These are phyloP conservation scores for Mycena kentingensis DNA, from an alignment of 768 basidiomycete species.

Conservation along the genomic window DNA sequence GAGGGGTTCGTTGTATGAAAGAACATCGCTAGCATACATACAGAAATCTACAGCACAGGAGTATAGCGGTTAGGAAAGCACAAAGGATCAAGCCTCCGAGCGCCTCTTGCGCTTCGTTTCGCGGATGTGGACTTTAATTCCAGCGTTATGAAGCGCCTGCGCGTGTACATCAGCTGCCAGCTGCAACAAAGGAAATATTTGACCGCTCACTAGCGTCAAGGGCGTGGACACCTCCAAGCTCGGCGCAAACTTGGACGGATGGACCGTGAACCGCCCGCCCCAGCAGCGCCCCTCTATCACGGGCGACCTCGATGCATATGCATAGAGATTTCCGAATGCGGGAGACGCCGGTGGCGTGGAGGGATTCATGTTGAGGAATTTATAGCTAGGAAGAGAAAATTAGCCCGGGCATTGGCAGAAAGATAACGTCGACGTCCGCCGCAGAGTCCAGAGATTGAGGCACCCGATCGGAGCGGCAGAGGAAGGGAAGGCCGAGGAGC, in stretches of 20 bases:
- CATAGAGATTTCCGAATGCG: too few species aligned
- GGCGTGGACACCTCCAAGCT: not conserved
- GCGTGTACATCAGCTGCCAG: not conserved
- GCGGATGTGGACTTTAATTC: not conserved
- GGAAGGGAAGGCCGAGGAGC: too few species aligned
- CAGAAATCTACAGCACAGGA: not conserved
- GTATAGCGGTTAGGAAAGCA: not conserved
- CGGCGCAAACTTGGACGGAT: not conserved
- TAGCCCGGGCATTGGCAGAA: too few species aligned
- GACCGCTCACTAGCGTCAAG: not conserved
- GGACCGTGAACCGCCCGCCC: not conserved
- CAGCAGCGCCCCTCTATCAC: not conserved
- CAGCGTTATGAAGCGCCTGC: not conserved
- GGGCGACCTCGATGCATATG: not conserved
- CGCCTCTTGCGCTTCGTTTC: not conserved
- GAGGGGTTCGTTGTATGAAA: conserved; percentile 15
- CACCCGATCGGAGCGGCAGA: too few species aligned
- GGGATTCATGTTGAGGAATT: not conserved
- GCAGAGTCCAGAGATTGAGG: too few species aligned
- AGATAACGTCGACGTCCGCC: not conserved
- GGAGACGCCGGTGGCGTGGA: too few species aligned
- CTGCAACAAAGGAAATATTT: not conserved
- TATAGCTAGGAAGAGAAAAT: not conserved
- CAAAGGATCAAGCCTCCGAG: not conserved
- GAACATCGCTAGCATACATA: not conserved